Evolutionary conservation across 352 stramenopile genomes (phyloP).

Genomic region (Phytophthora tentaculata): DNA sequence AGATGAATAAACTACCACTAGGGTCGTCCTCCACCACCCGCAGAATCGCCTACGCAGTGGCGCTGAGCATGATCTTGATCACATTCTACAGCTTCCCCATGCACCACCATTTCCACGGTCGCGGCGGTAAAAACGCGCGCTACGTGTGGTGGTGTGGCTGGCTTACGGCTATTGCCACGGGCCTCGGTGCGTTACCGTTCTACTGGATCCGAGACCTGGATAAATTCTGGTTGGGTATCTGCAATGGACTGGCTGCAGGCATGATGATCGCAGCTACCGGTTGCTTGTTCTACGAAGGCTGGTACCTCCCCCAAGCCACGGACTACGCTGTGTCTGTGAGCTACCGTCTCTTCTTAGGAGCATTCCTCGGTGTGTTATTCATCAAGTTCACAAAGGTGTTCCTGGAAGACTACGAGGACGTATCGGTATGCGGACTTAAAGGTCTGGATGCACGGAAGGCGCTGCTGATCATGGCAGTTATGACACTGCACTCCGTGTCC

Average conservation of each 20-base stretch:
- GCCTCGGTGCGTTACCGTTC: constrained; percentile 95
- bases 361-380: constrained; percentile 94
- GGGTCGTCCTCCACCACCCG: constrained; percentile 23
- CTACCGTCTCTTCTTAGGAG: constrained; percentile 89
- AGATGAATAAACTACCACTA: constrained; percentile 11
- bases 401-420: constrained; percentile 95
- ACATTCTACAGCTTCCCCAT: constrained; percentile 71
- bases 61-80: constrained; percentile 57
- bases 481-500: constrained; percentile 98
- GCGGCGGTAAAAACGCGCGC: constrained; percentile 59
- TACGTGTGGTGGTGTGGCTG: constrained; percentile 99
- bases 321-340: constrained; percentile 75
- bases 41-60: constrained; percentile 52
- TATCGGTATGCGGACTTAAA: constrained; percentile 86
- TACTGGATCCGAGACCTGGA: constrained; percentile 93
- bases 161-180: constrained; percentile 96
- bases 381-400: constrained; percentile 96
- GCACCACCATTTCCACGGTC: constrained; percentile 33
- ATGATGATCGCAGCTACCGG: constrained; percentile 99
- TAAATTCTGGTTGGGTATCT: constrained; percentile 95
- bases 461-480: constrained; percentile 98
- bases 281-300: constrained; percentile 95
- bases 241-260: constrained; percentile 94
- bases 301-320: constrained; percentile 75
- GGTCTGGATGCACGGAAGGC: constrained; percentile 91